Percentiles rank a stretch among this genome's conserved stretches.
Conservation (phyloP, 2,329 filamentous ascomycete species). For the Fusarium penzigii region DNA sequence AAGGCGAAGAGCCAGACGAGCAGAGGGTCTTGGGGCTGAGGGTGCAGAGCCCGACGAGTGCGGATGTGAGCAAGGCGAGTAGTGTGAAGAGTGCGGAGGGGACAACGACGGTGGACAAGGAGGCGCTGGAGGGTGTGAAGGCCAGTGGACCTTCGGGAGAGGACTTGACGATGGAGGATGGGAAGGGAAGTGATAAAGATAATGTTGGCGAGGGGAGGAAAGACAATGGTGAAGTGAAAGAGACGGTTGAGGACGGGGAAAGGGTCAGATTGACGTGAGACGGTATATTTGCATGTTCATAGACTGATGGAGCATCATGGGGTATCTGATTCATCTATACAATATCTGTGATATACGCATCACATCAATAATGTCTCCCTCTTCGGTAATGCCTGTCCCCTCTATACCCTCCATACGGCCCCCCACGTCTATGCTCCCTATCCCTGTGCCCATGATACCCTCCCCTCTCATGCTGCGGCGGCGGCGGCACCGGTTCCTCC, state of each 20-base stretch:
- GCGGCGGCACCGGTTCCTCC: slow-evolving; percentile 58
- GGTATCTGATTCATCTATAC: too few relatives aligned
- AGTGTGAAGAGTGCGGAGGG: slow-evolving; percentile 54
- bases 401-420: slow-evolving; percentile 37
- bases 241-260: background rate
- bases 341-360: too few relatives aligned
- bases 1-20: slow-evolving; percentile 53
- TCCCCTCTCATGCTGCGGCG: slow-evolving; percentile 28
- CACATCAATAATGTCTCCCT: slow-evolving; percentile 33
- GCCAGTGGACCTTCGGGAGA: slow-evolving; percentile 40
- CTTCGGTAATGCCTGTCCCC: slow-evolving; percentile 37
- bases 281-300: too few relatives aligned
- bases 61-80: slow-evolving; percentile 70
- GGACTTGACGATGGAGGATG: slow-evolving; percentile 25
- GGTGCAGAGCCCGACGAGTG: slow-evolving; percentile 64
- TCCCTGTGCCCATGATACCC: slow-evolving; percentile 35
- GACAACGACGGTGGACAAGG: slow-evolving; percentile 16
- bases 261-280: background rate
- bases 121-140: slow-evolving; percentile 36
- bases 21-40: slow-evolving; percentile 70
- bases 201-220: slow-evolving; percentile 1
- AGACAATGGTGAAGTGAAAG: background rate
- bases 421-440: slow-evolving; percentile 34
- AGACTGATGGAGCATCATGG: too few relatives aligned
- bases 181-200: background rate